Evolutionary conservation across 768 basidiomycete species (phyloP).

Genomic region (Psilocybe azurescens): DNA sequence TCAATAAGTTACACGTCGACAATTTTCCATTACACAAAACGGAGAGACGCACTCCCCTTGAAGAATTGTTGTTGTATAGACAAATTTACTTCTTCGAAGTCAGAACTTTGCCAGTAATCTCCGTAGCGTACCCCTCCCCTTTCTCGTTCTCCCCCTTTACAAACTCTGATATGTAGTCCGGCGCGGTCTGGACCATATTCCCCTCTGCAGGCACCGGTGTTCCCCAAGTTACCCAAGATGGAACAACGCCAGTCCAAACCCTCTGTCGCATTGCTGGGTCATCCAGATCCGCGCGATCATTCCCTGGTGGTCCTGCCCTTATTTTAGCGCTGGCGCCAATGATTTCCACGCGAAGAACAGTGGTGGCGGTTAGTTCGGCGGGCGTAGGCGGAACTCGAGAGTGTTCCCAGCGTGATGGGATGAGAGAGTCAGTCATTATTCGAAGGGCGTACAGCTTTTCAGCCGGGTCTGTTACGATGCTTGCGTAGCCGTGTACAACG

Average conservation of each 20-base stretch:
- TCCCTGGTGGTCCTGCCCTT: slow-evolving; percentile 22
- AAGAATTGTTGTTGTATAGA: no score
- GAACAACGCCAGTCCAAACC: not conserved
- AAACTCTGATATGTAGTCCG: not conserved
- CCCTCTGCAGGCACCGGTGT: not conserved
- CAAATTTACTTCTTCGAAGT: not conserved
- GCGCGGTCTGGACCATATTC: not conserved
- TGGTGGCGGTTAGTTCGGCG: slow-evolving; percentile 28
- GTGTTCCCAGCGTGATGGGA: slow-evolving; percentile 29
- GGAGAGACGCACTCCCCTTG: no score
- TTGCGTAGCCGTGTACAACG: slow-evolving; percentile 30
- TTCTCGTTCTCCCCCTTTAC: not conserved
- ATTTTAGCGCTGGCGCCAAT: slow-evolving; percentile 34
- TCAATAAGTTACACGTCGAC: no score
- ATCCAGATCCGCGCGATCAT: slow-evolving; percentile 29
- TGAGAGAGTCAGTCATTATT: slow-evolving; percentile 28
- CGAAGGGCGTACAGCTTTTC: slow-evolving; percentile 31
- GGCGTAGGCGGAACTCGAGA: slow-evolving; percentile 30
- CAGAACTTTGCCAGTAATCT: not conserved
- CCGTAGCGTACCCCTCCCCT: not conserved
- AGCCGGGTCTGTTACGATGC: slow-evolving; percentile 20
- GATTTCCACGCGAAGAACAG: slow-evolving; percentile 31
- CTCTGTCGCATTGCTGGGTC: slow-evolving; percentile 6
- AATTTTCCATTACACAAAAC: no score
- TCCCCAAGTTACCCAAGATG: not conserved